Conservation (phyloP, 176 grass and related monocot genomes). For the Guadua angustifolia region DNA sequence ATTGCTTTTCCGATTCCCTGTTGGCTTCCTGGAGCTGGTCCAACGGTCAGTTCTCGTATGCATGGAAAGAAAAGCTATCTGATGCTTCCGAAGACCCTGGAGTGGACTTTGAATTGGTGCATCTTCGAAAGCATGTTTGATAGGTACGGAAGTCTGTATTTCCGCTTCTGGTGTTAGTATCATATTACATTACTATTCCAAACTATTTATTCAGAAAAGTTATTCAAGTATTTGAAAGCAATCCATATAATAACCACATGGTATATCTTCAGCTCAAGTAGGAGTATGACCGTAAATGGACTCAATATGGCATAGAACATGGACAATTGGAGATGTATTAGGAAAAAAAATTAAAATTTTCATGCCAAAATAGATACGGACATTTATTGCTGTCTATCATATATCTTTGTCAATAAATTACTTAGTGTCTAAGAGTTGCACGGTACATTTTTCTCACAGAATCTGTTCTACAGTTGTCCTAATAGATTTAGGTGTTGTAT, state of each 20-base stretch:
- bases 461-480: neutral
- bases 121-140: conserved; percentile 73
- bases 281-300: neutral
- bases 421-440: neutral
- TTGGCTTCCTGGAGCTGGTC: conserved; percentile 64
- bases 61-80: conserved; percentile 59
- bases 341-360: neutral
- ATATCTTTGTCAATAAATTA: neutral
- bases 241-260: neutral
- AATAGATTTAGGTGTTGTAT: conserved; percentile 13
- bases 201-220: neutral
- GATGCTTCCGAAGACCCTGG: conserved; percentile 69
- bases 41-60: conserved; percentile 35
- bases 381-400: neutral
- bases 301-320: neutral
- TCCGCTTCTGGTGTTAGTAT: conserved; percentile 4
- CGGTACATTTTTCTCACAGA: neutral
- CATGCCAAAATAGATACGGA: neutral
- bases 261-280: neutral
- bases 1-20: conserved; percentile 57
- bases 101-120: conserved; percentile 75
- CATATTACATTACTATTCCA: neutral
- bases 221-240: neutral
- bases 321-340: neutral
- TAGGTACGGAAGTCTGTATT: conserved; percentile 44